Percentiles rank a stretch among this genome's conserved stretches.
phyloP scores from a whole-genome alignment of 2,329 filamentous ascomycete species.

The Calonectria hongkongensis region DNA sequence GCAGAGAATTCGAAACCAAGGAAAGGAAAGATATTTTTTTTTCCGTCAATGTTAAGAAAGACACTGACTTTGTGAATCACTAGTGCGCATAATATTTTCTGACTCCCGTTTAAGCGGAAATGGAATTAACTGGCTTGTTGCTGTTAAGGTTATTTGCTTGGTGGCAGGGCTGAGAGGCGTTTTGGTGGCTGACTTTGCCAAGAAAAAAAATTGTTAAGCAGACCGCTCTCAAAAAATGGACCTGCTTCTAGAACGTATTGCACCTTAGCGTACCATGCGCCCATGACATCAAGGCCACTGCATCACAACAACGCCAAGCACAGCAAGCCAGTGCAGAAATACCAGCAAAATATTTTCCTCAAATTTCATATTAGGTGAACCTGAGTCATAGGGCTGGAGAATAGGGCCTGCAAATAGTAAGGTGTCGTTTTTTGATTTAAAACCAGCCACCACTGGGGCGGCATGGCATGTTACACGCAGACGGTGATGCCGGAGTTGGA shows the following conservation, averaged over 20 bases:
- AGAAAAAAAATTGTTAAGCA: constrained; percentile 51
- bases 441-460: constrained; percentile 23
- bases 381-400: not conserved
- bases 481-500: constrained; percentile 41
- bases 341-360: not conserved
- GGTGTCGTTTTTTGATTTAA: not conserved
- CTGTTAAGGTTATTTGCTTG: constrained; percentile 36
- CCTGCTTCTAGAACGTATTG: constrained; percentile 39
- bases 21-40: not conserved
- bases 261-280: constrained; percentile 27
- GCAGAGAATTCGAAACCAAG: not conserved
- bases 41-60: not conserved
- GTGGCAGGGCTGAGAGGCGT: constrained; percentile 17
- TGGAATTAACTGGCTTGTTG: not conserved
- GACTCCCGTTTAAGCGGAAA: not conserved
- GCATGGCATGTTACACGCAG: constrained; percentile 47
- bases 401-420: not conserved
- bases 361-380: constrained; percentile 19
- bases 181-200: constrained; percentile 21
- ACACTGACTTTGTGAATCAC: not conserved
- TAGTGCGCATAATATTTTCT: not conserved
- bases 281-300: constrained; percentile 42
- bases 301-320: constrained; percentile 25
- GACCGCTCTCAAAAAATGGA: constrained; percentile 45
- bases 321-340: constrained; percentile 22